These are phyloP conservation scores for Sphaerostilbella broomeana DNA, from an alignment of 2,329 filamentous ascomycete genomes.

Conservation along the genomic window DNA sequence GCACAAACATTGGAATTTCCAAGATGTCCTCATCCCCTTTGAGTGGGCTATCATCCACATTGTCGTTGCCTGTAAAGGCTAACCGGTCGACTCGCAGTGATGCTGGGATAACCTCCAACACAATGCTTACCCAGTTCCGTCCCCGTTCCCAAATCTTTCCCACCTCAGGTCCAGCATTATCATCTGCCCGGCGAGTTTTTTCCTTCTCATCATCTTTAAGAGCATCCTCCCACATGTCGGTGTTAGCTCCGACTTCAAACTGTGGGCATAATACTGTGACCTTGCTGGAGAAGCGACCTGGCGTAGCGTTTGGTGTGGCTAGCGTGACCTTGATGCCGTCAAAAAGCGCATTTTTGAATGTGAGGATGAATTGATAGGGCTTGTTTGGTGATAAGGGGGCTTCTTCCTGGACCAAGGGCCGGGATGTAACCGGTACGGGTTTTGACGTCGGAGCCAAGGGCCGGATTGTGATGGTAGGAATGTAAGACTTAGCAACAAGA, in stretches of 20 bases:
- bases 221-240: conserved; percentile 81
- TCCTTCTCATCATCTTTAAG: conserved; percentile 49
- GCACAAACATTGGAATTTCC: conserved; percentile 91
- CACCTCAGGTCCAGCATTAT: conserved; percentile 58
- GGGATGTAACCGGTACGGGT: conserved; percentile 29
- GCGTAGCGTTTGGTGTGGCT: conserved; percentile 73
- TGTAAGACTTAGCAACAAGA: conserved; percentile 79
- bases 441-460: conserved; percentile 43
- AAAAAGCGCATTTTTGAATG: conserved; percentile 90
- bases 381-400: conserved; percentile 47
- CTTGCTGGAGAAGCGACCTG: conserved; percentile 66
- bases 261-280: conserved; percentile 92
- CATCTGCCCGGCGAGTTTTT: conserved; percentile 35
- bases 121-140: conserved; percentile 89
- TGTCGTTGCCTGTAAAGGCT: conserved; percentile 26
- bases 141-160: conserved; percentile 96
- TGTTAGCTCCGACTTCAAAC: conserved; percentile 90
- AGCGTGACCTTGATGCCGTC: conserved; percentile 82
- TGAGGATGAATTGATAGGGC: conserved; percentile 74
- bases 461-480: conserved; percentile 72
- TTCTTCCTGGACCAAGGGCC: conserved; percentile 26
- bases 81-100: conserved; percentile 39
- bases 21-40: conserved; percentile 58
- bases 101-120: conserved; percentile 78
- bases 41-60: conserved; percentile 40